A percentile compares a stretch with the other conserved stretches of the same genome.
phyloP scores from a whole-genome alignment of 139 green algal species.

The Chlamydomonas incerta region DNA sequence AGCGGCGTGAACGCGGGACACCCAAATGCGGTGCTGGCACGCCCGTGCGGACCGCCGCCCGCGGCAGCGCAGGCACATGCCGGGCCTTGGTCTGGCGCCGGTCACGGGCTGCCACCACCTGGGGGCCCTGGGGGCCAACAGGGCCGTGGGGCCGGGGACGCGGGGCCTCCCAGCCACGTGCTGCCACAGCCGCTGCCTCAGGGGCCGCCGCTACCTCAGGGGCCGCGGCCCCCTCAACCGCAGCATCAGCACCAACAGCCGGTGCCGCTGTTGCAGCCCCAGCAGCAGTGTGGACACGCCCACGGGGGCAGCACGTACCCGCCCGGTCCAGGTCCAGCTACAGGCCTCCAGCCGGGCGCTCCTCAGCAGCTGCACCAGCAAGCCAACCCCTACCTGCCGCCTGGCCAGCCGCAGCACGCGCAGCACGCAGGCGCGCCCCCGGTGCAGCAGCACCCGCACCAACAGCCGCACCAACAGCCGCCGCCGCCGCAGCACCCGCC shows the following conservation, averaged over 20 bases:
- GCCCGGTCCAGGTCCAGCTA: neutral
- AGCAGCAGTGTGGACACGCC: neutral
- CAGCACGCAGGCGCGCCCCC: neutral
- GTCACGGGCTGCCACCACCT: too few species aligned
- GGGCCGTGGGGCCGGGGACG: too few species aligned
- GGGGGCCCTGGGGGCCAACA: too few species aligned
- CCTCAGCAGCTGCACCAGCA: neutral
- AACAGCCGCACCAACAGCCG: neutral
- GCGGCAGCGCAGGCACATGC: too few species aligned
- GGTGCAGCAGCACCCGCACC: neutral
- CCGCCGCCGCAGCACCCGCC: neutral
- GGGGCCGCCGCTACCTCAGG: neutral
- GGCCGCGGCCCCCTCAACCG: neutral
- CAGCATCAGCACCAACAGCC: slow-evolving; percentile 24
- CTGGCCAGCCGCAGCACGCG: too few species aligned
- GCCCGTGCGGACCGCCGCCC: too few species aligned
- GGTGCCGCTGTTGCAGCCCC: neutral
- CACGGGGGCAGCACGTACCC: neutral
- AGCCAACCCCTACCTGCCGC: neutral
- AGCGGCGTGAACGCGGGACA: too few species aligned
- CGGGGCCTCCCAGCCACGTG: neutral
- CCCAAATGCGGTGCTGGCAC: too few species aligned
- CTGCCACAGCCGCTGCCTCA: neutral
- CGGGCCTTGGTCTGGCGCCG: too few species aligned
- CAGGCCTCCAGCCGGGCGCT: neutral